Evolutionary conservation across 768 basidiomycete species (phyloP).

Genomic region (Collybia sordida): DNA sequence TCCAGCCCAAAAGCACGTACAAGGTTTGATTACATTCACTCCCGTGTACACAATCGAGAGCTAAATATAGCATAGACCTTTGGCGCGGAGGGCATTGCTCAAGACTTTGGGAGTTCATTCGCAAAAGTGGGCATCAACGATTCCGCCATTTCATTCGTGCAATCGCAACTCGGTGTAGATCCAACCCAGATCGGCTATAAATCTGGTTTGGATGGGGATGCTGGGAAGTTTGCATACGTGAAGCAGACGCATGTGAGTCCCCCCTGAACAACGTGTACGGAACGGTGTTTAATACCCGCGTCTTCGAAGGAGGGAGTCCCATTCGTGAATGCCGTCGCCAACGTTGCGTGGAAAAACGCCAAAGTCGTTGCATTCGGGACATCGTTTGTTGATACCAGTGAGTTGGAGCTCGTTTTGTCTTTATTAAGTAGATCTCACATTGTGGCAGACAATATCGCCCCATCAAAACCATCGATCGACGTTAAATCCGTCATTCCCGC

Average conservation of each 20-base stretch:
- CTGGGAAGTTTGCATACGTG: constrained; percentile 25
- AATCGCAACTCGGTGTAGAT: constrained; percentile 22
- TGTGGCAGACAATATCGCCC: constrained; percentile 19
- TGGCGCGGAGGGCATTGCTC: constrained; percentile 20
- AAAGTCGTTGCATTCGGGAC: constrained; percentile 39
- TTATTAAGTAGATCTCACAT: background rate
- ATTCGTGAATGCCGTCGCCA: constrained; percentile 38
- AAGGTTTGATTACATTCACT: constrained; percentile 13
- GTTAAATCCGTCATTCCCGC: constrained; percentile 30
- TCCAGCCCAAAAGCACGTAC: constrained; percentile 22
- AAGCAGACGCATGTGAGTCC: constrained; percentile 28
- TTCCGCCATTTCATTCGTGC: constrained; percentile 27
- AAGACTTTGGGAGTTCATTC: constrained; percentile 10
- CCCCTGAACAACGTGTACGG: background rate
- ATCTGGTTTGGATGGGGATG: constrained; percentile 17
- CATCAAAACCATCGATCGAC: constrained; percentile 31
- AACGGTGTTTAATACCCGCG: no score
- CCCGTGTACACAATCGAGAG: no score
- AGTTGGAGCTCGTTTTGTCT: constrained; percentile 7
- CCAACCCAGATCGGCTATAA: constrained; percentile 17
- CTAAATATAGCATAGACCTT: constrained; percentile 18
- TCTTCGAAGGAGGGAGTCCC: constrained; percentile 22
- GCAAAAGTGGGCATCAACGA: constrained; percentile 23
- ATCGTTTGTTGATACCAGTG: constrained; percentile 35
- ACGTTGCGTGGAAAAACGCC: constrained; percentile 38